Evolutionary conservation across 495 filamentous ascomycete species (phyloP), one percentile per base, ranked within the genome.

Genomic region (Penicillium salamii): DNA sequence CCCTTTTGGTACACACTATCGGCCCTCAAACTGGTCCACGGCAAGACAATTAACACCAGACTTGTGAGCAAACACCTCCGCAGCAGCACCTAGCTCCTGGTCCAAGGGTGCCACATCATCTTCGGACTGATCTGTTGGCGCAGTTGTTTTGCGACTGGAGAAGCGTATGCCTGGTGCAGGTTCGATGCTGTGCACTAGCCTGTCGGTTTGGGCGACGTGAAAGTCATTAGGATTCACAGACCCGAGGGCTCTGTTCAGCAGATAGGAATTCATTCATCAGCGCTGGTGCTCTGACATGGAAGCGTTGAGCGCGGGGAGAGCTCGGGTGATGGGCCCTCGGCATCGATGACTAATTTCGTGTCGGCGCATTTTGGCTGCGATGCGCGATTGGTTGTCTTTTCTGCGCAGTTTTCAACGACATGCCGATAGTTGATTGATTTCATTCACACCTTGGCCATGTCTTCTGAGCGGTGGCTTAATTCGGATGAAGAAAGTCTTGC

Each of bases 1-100:
- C 20, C 12, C 32, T 19, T 15, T 33, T 21, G 18, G 18, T 12
- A 69, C 85, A 57, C 68, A 89, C 85, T 89, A 84, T 68, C 83
- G 77, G 12, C 87, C 86, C 35, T 91, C 88, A 55, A 90, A 86
- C 17, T 78, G 74, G 61, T 96, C 88, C 23, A 93, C 77, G 0
- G 83, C 81, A 28, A 95, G 68, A 36, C 85, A 80, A 48, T 84
- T 91, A 24, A 89, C 88, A 2, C 90, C 89, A 6, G 87, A 76
- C 46, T 78, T 77, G 69, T 95, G 89, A 0, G 89, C 87, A 60
- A 77, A 78, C 21, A 75, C 53, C 21, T 68, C 64, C 19, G 63
- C 57, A 7, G 46, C 44, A n/a, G 48, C 23, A n/a, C 59, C 54
- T 7, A 57, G 35, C 15, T 61, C 57, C 36, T 57, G 43, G 36